These are phyloP conservation scores for Ophiostoma himal-ulmi DNA, from an alignment of 2,329 filamentous ascomycete species.

Conservation along the genomic window DNA sequence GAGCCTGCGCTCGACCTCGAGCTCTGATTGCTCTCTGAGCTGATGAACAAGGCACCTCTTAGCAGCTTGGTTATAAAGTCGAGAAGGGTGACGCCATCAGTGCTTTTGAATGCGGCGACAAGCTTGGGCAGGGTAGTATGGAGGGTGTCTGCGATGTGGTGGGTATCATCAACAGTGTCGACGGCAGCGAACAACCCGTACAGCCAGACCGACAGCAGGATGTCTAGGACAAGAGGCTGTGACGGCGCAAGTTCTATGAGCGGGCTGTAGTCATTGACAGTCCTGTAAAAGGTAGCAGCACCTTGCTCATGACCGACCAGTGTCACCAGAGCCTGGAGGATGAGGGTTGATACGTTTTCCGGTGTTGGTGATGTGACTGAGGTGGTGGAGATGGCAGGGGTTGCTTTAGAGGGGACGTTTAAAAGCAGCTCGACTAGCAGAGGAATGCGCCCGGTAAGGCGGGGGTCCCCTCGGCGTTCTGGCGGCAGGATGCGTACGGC, in stretches of 20 bases:
- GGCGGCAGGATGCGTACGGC: constrained; percentile 48
- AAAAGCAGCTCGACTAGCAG: constrained; percentile 49
- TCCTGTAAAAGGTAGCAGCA: constrained; percentile 41
- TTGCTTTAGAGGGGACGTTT: constrained; percentile 36
- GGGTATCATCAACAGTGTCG: not conserved
- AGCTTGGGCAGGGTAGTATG: constrained; percentile 44
- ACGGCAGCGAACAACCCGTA: constrained; percentile 29
- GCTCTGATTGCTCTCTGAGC: constrained; percentile 31
- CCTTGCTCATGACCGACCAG: constrained; percentile 50
- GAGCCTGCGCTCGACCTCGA: not conserved
- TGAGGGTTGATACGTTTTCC: constrained; percentile 45
- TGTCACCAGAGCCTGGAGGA: constrained; percentile 52
- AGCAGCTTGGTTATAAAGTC: constrained; percentile 51
- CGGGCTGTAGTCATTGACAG: constrained; percentile 44
- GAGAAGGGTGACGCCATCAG: constrained; percentile 55
- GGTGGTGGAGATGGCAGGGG: not conserved
- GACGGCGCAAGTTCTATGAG: constrained; percentile 53
- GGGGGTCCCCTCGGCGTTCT: constrained; percentile 39
- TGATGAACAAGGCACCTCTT: constrained; percentile 33
- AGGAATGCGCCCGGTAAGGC: constrained; percentile 49
- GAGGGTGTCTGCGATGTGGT: constrained; percentile 38
- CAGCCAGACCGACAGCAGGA: constrained; percentile 54
- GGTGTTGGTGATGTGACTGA: not conserved
- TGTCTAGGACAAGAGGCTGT: constrained; percentile 48
- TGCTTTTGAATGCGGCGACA: constrained; percentile 50